Conservation (phyloP, 139 green algal species). For the Penium margaritaceum region DNA sequence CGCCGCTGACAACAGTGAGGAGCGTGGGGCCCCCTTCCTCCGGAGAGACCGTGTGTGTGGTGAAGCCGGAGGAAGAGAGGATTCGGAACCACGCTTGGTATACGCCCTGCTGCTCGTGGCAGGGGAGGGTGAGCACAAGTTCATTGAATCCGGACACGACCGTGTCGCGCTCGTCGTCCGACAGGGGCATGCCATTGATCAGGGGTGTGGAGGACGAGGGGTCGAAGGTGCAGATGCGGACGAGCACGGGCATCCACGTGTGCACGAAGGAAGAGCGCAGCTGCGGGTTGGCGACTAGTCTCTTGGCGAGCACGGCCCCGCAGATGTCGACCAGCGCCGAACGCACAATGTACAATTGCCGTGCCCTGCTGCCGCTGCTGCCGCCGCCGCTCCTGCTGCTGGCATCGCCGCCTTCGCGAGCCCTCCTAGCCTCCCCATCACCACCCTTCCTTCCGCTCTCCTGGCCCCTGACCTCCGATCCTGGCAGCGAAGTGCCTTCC, state of each 20-base stretch:
- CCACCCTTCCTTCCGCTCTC: no score
- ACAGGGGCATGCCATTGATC: neutral
- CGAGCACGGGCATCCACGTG: neutral
- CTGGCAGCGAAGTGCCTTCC: no score
- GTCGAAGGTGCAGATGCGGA: no score
- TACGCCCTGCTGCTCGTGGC: neutral
- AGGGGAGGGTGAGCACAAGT: neutral
- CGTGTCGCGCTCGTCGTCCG: neutral
- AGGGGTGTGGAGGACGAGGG: no score
- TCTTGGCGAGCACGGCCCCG: neutral
- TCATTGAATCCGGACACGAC: conserved; percentile 8
- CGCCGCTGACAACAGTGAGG: no score
- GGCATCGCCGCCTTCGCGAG: no score
- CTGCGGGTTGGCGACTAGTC: neutral
- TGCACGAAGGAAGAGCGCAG: neutral
- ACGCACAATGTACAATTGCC: conserved; percentile 4
- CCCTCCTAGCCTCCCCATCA: no score
- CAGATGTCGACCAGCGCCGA: neutral
- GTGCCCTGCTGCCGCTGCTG: neutral
- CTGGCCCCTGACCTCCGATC: no score
- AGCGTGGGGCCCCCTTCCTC: no score
- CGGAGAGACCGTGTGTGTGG: no score
- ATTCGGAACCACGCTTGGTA: neutral
- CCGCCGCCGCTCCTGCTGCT: neutral
- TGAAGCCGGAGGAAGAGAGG: no score